Percentiles rank a stretch among this genome's conserved stretches.
phyloP scores from a whole-genome alignment of 176 grass and related monocot genomes.

The Pontederia crassipes region DNA sequence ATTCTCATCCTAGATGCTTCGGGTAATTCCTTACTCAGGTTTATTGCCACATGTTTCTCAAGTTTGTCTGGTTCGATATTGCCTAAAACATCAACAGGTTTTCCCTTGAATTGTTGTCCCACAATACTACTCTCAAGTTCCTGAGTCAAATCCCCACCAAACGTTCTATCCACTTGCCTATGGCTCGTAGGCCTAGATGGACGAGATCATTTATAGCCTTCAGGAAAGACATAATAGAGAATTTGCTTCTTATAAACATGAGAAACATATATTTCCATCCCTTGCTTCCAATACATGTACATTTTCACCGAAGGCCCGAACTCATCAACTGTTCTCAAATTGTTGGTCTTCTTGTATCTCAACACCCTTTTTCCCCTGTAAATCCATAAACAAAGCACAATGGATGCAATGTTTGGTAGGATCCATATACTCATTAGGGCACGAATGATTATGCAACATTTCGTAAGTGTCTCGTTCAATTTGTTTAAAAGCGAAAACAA shows the following conservation, averaged over 20 bases:
- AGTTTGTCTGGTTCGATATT: not conserved
- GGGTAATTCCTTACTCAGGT: not conserved
- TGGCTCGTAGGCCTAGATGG: constrained; percentile 28
- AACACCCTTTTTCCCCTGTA: constrained; percentile 77
- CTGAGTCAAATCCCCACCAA: constrained; percentile 18
- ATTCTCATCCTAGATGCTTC: too few species aligned
- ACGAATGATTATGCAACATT: constrained; percentile 75
- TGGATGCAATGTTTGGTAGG: constrained; percentile 55
- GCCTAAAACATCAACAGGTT: not conserved
- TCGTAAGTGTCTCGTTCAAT: constrained; percentile 91
- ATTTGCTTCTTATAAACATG: constrained; percentile 81
- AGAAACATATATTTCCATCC: constrained; percentile 91
- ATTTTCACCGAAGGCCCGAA: constrained; percentile 60
- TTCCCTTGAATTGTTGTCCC: constrained; percentile 8
- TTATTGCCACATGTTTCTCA: constrained; percentile 8
- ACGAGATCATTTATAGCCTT: constrained; percentile 60
- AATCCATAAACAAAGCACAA: constrained; percentile 95
- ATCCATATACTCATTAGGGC: constrained; percentile 76
- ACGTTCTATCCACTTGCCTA: constrained; percentile 32
- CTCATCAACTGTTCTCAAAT: constrained; percentile 91
- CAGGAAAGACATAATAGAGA: constrained; percentile 79
- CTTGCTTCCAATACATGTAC: constrained; percentile 83
- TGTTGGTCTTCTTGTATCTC: constrained; percentile 87
- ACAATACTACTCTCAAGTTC: constrained; percentile 4
- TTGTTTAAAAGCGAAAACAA: constrained; percentile 18